Evolutionary conservation across 768 basidiomycete species (phyloP), one percentile per base, ranked within the genome.

Genomic region (Tylopilus sp.): DNA sequence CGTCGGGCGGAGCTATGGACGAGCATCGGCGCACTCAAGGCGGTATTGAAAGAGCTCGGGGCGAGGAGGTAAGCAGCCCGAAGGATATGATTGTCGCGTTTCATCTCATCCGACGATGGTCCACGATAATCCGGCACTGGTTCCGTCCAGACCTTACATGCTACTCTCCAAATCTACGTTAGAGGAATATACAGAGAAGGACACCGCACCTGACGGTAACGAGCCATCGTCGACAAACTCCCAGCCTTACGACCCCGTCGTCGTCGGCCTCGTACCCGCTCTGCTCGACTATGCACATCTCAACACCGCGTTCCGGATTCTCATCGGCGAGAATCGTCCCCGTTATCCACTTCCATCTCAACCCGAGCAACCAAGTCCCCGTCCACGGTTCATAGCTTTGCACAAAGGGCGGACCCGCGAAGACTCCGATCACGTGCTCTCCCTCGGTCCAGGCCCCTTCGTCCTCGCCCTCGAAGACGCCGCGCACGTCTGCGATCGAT

Each of bases 371-470:
- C n/a, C 25, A 11, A 9, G 10, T 19, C 30, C 53, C 30, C 31
- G 53, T 28, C 48, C 50, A 9, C 74, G 71, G 5, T 71, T 87
- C 48, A 78, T 88, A 26, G 83, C 82, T 0, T 80, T 86, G 0
- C 85, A 87, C 67, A 74, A 76, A 45, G 76, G 80, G 3, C 76
- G 75, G 49, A 85, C 79, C 67, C 65, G 84, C 25, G 71, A 80
- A 57, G 67, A 67, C 19, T 59, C 72, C 6, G 75, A 79, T 28
- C 79, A 75, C 1, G 68, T 69, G 0, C 74, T 87, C 8, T 84
- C 83, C 4, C 72, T 88, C 13, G 87, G 87, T 3, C 84, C 85
- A 0, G 86, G 87, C 0, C 84, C 86, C 3, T 89, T 89, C 60
- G 78, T 89, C 17, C 66, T 73, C 2, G 85, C 82, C 0, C 73